Conservation (phyloP, 179 eudicot species). For the Carnegiea gigantea region DNA sequence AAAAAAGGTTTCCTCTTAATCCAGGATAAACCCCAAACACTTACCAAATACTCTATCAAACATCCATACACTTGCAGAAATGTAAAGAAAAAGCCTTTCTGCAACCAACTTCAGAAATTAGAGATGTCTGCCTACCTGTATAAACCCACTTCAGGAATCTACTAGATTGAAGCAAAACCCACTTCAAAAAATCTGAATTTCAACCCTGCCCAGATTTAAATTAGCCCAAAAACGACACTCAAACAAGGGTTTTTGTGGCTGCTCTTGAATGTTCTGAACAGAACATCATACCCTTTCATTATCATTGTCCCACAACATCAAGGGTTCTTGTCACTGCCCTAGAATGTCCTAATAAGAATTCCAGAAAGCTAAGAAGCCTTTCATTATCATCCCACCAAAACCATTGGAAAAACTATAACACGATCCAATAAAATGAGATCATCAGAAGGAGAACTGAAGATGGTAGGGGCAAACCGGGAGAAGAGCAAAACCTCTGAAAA, state of each 20-base stretch:
- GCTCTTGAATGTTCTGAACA: not conserved
- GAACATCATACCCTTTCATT: not conserved
- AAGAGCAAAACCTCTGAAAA: constrained; percentile 15
- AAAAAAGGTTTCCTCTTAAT: constrained; percentile 6
- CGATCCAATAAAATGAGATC: constrained; percentile 10
- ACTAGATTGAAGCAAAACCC: constrained; percentile 21
- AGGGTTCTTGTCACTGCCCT: constrained; percentile 4
- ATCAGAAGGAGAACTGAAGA: not conserved
- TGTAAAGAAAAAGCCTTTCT: not conserved
- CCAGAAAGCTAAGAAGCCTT: not conserved
- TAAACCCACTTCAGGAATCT: constrained; percentile 9
- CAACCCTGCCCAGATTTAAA: constrained; percentile 13
- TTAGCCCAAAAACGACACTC: constrained; percentile 3
- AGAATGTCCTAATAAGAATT: not conserved
- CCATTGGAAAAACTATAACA: constrained; percentile 13
- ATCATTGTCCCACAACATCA: not conserved
- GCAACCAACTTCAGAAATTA: constrained; percentile 21
- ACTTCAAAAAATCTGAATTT: constrained; percentile 20
- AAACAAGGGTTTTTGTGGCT: constrained; percentile 7
- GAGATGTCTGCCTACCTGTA: constrained; percentile 3
- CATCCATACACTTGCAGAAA: not conserved
- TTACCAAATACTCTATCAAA: not conserved
- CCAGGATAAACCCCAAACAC: not conserved
- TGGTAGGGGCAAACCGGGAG: constrained; percentile 1
- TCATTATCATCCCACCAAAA: not conserved